Conservation (phyloP, 176 grass and related monocot species). For the Dactylis glomerata region DNA sequence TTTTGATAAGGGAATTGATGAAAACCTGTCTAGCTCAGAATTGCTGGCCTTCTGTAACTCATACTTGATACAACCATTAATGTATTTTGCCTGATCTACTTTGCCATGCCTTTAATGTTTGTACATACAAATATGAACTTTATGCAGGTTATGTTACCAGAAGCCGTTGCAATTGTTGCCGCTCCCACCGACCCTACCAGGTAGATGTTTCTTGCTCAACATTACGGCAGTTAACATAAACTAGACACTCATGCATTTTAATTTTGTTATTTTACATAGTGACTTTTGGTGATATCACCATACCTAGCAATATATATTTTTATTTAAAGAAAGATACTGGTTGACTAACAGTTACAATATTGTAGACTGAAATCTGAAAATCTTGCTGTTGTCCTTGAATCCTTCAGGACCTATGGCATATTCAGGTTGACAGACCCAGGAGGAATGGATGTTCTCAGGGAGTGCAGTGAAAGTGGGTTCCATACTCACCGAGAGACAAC, state of each 20-base stretch:
- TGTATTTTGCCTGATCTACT: background rate
- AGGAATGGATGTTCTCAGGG: conserved; percentile 65
- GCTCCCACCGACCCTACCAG: conserved; percentile 88
- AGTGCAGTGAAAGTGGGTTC: conserved; percentile 74
- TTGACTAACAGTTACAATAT: background rate
- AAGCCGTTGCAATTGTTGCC: conserved; percentile 88
- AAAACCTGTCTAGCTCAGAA: conserved; percentile 3
- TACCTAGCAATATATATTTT: background rate
- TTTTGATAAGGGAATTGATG: background rate
- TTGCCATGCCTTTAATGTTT: background rate
- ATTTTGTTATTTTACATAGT: background rate
- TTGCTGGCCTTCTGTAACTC: background rate
- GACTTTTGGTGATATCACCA: background rate
- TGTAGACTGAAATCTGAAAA: conserved; percentile 17
- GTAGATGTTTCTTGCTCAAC: conserved; percentile 36
- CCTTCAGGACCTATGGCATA: conserved; percentile 80
- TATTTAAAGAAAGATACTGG: background rate
- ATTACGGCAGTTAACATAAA: conserved; percentile 11
- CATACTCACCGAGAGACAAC: conserved; percentile 59
- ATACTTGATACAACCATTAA: background rate
- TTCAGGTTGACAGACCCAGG: conserved; percentile 82
- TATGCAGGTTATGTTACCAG: conserved; percentile 85
- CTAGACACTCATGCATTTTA: background rate
- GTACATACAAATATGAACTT: conserved; percentile 5
- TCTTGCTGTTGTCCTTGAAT: conserved; percentile 6